Conservation (phyloP, 106 monocot species). For the Triglochin maritima region DNA sequence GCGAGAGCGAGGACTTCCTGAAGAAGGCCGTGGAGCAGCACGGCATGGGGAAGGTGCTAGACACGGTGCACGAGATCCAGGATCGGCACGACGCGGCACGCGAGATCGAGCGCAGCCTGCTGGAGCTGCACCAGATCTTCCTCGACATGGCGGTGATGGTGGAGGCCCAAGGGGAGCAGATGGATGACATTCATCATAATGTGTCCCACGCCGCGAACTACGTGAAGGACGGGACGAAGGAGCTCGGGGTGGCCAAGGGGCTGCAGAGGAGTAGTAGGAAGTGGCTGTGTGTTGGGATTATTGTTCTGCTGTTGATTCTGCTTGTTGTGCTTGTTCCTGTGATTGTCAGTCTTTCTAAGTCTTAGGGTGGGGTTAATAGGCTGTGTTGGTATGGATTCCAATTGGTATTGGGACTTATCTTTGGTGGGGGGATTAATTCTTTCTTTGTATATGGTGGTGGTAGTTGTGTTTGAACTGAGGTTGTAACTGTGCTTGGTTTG, state of each 20-base stretch:
- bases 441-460: too few species aligned
- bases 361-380: background rate
- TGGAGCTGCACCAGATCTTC: conserved; percentile 35
- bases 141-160: conserved; percentile 32
- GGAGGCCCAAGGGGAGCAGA: conserved; percentile 25
- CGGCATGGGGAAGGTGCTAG: conserved; percentile 19
- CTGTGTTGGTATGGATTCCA: background rate
- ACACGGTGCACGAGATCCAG: conserved; percentile 25
- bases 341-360: conserved; percentile 10
- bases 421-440: too few species aligned
- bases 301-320: conserved; percentile 18
- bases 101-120: conserved; percentile 23
- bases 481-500: too few species aligned
- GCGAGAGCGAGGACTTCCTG: conserved; percentile 21
- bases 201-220: conserved; percentile 14
- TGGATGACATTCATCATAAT: conserved; percentile 29
- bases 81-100: conserved; percentile 21
- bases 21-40: conserved; percentile 17
- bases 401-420: too few species aligned
- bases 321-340: conserved; percentile 19
- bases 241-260: conserved; percentile 11
- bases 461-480: too few species aligned
- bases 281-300: conserved; percentile 13
- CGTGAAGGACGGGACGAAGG: conserved; percentile 21
- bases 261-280: conserved; percentile 18